Evolutionary conservation across 2,329 filamentous ascomycete genomes (phyloP).

Genomic region (Rhynchosporium graminicola): DNA sequence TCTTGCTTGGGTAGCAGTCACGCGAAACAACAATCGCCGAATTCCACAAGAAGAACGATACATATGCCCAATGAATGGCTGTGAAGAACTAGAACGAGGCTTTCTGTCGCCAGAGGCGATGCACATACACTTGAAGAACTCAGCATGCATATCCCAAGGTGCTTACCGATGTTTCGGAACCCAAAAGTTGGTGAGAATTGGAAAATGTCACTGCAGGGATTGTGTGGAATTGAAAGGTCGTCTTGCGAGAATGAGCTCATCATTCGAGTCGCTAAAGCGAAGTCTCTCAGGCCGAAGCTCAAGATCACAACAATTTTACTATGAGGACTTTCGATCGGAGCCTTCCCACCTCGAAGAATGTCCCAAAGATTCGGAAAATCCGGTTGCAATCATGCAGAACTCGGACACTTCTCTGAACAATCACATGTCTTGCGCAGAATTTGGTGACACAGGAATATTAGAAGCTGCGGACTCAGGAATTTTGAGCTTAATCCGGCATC

Average conservation of each 20-base stretch:
- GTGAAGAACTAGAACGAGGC: neutral
- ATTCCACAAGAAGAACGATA: neutral
- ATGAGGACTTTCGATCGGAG: neutral
- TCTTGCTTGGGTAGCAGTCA: neutral
- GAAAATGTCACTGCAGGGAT: neutral
- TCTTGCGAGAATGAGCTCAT: slow-evolving; percentile 4
- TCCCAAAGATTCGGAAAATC: neutral
- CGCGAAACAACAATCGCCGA: neutral
- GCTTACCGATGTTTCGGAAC: neutral
- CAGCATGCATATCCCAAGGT: neutral
- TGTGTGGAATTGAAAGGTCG: neutral
- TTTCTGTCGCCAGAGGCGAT: neutral
- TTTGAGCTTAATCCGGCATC: neutral
- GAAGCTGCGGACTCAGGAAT: neutral
- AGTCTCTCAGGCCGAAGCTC: neutral
- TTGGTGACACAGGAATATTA: neutral
- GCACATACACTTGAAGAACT: neutral
- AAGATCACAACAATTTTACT: neutral
- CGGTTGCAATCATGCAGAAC: neutral
- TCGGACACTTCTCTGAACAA: neutral
- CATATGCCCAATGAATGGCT: neutral
- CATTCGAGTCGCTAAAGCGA: neutral
- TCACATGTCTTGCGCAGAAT: neutral
- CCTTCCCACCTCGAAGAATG: neutral
- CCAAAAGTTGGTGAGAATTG: neutral